Percentiles rank a stretch among this genome's conserved stretches.
These are phyloP conservation scores for Botrytis cinerea DNA, from an alignment of 2,329 filamentous ascomycete species.

Conservation along the genomic window DNA sequence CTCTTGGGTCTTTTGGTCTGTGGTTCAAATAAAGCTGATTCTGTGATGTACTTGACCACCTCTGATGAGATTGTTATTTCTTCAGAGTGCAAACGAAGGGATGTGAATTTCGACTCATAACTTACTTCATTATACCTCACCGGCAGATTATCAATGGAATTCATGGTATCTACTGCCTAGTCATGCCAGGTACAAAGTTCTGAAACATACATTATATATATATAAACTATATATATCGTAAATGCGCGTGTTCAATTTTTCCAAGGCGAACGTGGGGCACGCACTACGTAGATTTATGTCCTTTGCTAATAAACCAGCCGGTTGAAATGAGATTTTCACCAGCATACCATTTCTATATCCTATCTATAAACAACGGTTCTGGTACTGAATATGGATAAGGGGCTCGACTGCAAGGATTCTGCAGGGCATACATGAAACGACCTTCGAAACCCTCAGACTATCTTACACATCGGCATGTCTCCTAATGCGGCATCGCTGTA, in stretches of 20 bases:
- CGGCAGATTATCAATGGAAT: background rate
- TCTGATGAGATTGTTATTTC: background rate
- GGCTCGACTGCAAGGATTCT: constrained; percentile 1
- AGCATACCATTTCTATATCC: background rate
- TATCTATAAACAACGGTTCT: constrained; percentile 10
- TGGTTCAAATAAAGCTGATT: background rate
- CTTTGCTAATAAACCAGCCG: background rate
- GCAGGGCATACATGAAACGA: constrained; percentile 1
- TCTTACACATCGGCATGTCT: background rate
- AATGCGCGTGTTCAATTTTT: background rate
- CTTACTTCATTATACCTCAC: background rate
- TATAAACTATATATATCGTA: background rate
- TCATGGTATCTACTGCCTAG: background rate
- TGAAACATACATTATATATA: constrained; percentile 2
- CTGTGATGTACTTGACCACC: background rate
- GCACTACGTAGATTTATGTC: background rate
- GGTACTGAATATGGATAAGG: background rate
- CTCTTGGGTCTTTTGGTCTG: background rate
- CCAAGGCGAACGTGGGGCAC: background rate
- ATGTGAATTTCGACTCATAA: background rate
- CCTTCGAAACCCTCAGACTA: constrained; percentile 8
- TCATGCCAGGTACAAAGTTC: background rate
- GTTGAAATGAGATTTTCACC: constrained; percentile 3
- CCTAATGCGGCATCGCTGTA: constrained; percentile 5
- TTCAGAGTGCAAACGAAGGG: background rate